Evolutionary conservation across 2,329 filamentous ascomycete species (phyloP).

Genomic region (Chrysosporium queenslandicum): DNA sequence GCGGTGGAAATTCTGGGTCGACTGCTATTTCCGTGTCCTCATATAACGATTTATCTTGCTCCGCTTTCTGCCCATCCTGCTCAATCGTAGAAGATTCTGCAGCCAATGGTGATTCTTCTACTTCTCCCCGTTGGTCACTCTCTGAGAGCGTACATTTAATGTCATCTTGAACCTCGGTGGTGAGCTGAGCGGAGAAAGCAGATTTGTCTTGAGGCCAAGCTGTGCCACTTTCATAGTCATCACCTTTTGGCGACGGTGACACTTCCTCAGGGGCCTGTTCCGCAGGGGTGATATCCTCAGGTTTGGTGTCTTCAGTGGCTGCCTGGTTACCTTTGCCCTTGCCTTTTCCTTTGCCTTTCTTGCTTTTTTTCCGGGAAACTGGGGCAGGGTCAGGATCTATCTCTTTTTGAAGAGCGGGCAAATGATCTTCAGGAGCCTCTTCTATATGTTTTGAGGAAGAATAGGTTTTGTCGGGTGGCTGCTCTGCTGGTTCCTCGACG

Average conservation of each 20-base stretch:
- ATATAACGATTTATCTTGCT: background rate
- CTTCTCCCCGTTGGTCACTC: too few species aligned
- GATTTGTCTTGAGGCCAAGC: too few species aligned
- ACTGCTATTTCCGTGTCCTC: background rate
- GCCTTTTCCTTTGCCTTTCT: constrained; percentile 8
- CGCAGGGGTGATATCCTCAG: background rate
- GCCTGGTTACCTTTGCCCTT: background rate
- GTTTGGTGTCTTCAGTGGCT: background rate
- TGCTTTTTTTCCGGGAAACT: constrained; percentile 5
- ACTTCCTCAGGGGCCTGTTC: background rate
- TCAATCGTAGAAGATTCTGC: too few species aligned
- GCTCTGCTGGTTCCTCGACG: background rate
- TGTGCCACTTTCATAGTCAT: too few species aligned
- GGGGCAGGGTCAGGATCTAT: constrained; percentile 1
- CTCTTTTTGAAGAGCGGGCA: background rate
- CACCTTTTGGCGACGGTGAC: background rate
- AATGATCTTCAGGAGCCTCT: background rate
- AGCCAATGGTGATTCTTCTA: too few species aligned
- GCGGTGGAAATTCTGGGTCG: background rate
- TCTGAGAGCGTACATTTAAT: too few species aligned
- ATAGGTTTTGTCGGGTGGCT: background rate
- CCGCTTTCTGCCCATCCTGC: too few species aligned
- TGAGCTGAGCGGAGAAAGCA: too few species aligned
- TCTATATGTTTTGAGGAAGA: background rate
- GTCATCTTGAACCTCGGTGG: too few species aligned